Conservation (phyloP, 257 asterid species). For the Coffea eugenioides region DNA sequence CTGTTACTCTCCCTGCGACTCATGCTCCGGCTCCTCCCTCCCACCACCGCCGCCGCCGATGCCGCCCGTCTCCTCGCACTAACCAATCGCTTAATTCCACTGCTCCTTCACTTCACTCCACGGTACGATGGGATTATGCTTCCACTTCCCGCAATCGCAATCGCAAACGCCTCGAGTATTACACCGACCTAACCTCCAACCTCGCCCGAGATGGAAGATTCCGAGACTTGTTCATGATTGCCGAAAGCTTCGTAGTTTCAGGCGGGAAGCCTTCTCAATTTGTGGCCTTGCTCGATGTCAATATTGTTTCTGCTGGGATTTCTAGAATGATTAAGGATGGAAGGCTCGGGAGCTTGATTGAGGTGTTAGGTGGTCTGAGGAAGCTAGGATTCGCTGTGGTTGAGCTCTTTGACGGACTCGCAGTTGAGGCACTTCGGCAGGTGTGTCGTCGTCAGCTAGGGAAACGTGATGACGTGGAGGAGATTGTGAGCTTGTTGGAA, state of each 20-base stretch:
- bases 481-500: conserved; percentile 52
- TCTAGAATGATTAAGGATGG: conserved; percentile 43
- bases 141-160: conserved; percentile 3
- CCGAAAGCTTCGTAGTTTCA: conserved; percentile 58
- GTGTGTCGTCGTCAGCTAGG: conserved; percentile 53
- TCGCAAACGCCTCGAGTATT: conserved; percentile 41
- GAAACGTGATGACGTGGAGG: conserved; percentile 48
- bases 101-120: conserved; percentile 43
- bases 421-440: conserved; percentile 43
- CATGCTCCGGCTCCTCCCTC: conserved; percentile 33
- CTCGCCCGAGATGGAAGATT: conserved; percentile 75
- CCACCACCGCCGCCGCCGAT: conserved; percentile 29
- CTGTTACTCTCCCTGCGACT: conserved; percentile 47
- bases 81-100: conserved; percentile 15
- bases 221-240: conserved; percentile 61
- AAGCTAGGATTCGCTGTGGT: conserved; percentile 58
- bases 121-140: conserved; percentile 37
- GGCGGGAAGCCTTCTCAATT: conserved; percentile 52
- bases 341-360: conserved; percentile 30
- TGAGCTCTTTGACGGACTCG: conserved; percentile 48
- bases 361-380: conserved; percentile 38
- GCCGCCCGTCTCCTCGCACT: conserved; percentile 25
- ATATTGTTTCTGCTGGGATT: conserved; percentile 56
- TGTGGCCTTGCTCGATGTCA: conserved; percentile 32
- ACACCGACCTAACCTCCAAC: conserved; percentile 72